phyloP scores from a whole-genome alignment of 352 stramenopile genomes.

The Thraustochytrium sp. region DNA sequence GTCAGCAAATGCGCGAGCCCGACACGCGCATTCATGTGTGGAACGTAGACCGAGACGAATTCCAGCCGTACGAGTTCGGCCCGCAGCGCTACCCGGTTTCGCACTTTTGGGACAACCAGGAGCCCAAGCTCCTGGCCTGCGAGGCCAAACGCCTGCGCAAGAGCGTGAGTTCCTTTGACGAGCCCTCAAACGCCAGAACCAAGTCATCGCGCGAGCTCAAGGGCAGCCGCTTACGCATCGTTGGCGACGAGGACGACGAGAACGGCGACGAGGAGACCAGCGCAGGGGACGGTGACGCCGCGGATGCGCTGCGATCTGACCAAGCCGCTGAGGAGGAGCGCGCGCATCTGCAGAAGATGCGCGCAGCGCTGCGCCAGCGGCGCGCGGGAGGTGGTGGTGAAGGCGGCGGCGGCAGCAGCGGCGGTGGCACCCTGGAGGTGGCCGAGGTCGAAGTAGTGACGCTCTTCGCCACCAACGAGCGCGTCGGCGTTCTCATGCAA shows the following conservation, averaged over 20 bases:
- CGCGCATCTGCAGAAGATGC: constrained; percentile 3
- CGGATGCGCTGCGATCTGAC: no score
- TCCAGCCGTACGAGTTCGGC: constrained; percentile 79
- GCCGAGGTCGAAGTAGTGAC: constrained; percentile 76
- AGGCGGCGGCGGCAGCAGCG: no score
- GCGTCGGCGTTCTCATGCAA: constrained; percentile 76
- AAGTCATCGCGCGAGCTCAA: background rate
- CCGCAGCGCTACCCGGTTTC: constrained; percentile 60
- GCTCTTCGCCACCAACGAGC: constrained; percentile 82
- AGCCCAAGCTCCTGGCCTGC: constrained; percentile 74
- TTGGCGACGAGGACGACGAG: background rate
- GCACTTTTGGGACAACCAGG: constrained; percentile 79
- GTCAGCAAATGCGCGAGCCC: constrained; percentile 63
- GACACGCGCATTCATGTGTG: constrained; percentile 79
- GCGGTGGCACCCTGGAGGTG: constrained; percentile 44
- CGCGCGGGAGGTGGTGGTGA: background rate
- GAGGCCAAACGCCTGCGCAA: constrained; percentile 56
- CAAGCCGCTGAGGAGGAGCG: background rate
- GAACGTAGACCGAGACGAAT: constrained; percentile 76
- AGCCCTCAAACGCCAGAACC: background rate
- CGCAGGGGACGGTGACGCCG: background rate
- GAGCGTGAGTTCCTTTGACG: constrained; percentile 18
- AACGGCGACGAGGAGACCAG: background rate
- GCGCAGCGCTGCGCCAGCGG: background rate
- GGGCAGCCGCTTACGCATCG: background rate